Conservation (phyloP, 352 stramenopile genomes). For the Phytophthora pisi region DNA sequence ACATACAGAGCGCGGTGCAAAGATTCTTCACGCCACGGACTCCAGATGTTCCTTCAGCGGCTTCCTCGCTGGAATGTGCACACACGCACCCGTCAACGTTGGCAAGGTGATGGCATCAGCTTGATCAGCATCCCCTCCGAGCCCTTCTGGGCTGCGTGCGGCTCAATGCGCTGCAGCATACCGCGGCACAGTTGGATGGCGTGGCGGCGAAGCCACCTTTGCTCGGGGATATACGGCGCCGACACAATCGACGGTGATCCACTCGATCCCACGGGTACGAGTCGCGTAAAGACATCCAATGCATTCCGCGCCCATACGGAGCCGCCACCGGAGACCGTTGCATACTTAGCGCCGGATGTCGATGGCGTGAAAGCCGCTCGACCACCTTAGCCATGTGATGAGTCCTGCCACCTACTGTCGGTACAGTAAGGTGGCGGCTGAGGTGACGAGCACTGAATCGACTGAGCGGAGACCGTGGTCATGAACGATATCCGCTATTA, state of each 20-base stretch:
- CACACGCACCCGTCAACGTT: constrained; percentile 5
- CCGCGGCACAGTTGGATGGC: constrained; percentile 16
- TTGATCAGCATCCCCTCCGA: constrained; percentile 7
- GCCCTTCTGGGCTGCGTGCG: not conserved
- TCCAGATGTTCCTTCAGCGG: constrained; percentile 30
- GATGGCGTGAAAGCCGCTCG: constrained; percentile 26
- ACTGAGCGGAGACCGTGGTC: not conserved
- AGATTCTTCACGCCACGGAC: constrained; percentile 16
- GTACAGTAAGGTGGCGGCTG: not conserved
- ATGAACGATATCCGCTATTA: not conserved
- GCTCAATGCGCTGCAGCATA: not conserved
- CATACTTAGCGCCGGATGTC: constrained; percentile 27
- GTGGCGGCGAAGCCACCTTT: constrained; percentile 18
- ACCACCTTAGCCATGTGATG: constrained; percentile 27
- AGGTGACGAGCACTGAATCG: not conserved
- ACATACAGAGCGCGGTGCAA: constrained; percentile 28
- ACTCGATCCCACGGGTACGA: constrained; percentile 22
- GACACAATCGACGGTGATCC: constrained; percentile 29
- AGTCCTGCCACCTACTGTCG: constrained; percentile 14
- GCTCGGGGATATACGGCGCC: constrained; percentile 23
- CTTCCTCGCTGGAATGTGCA: constrained; percentile 23
- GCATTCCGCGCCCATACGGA: constrained; percentile 23
- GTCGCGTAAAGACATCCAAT: constrained; percentile 19
- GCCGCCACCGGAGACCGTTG: constrained; percentile 25
- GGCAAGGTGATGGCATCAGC: constrained; percentile 11